Conservation (phyloP, 139 green algal species). For the Coelastrella sp. region DNA sequence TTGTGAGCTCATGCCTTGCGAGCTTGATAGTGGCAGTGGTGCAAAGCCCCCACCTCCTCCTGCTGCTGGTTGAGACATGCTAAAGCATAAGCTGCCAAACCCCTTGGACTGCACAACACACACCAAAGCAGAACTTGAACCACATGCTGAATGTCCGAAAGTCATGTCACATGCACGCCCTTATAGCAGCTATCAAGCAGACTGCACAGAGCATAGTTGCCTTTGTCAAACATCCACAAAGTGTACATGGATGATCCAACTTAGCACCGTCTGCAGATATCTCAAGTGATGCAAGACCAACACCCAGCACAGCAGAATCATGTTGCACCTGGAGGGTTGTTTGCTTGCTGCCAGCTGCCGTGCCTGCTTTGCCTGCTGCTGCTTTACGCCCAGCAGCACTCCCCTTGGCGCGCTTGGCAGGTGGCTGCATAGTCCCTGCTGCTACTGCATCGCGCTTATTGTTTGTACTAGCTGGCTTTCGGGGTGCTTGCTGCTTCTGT, state of each 20-base stretch:
- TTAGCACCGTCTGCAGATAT: too few species aligned
- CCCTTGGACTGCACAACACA: constrained; percentile 12
- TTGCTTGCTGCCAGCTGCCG: not conserved
- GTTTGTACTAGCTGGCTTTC: not conserved
- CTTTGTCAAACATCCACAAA: too few species aligned
- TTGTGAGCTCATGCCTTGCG: not conserved
- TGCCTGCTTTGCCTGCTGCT: not conserved
- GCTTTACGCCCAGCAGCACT: not conserved
- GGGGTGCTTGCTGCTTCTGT: not conserved
- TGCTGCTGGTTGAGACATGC: constrained; percentile 8
- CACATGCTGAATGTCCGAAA: not conserved
- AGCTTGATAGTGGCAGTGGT: not conserved
- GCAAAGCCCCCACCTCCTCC: not conserved
- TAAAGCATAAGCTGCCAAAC: constrained; percentile 20
- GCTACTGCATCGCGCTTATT: constrained; percentile 3
- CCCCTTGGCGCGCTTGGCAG: not conserved
- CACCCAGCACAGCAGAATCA: not conserved
- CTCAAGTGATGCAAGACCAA: too few species aligned
- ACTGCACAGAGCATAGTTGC: too few species aligned
- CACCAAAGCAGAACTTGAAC: not conserved
- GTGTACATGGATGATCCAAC: too few species aligned
- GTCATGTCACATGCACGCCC: not conserved
- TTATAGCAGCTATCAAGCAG: too few species aligned
- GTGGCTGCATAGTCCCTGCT: not conserved
- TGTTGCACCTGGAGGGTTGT: constrained; percentile 18